phyloP scores from a whole-genome alignment of 345 rosid species.

The Melastoma malabathricum region DNA sequence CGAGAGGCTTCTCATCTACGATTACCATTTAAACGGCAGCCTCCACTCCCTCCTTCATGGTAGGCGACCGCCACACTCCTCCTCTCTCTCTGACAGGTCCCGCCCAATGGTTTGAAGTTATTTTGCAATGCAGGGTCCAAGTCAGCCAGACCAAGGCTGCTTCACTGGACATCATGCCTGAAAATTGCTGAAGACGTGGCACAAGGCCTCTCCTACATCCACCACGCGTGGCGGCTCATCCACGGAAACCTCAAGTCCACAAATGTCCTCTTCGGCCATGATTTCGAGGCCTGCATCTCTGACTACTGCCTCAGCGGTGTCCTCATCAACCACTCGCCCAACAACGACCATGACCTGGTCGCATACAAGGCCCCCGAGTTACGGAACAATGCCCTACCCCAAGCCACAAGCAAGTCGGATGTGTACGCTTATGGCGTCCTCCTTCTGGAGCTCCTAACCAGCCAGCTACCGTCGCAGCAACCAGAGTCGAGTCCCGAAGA shows the following conservation, averaged over 20 bases:
- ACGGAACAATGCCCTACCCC: constrained; percentile 15
- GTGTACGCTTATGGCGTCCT: constrained; percentile 66
- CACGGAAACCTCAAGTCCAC: constrained; percentile 85
- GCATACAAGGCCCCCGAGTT: constrained; percentile 57
- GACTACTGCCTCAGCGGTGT: constrained; percentile 69
- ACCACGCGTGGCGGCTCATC: constrained; percentile 87
- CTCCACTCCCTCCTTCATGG: constrained; percentile 79
- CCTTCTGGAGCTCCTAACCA: constrained; percentile 68
- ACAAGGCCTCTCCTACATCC: constrained; percentile 86
- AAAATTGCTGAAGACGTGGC: constrained; percentile 90
- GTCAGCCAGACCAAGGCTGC: constrained; percentile 70
- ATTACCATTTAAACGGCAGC: constrained; percentile 87
- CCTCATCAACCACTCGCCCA: constrained; percentile 22
- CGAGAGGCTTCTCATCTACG: constrained; percentile 71
- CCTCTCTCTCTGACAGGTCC: too few species aligned
- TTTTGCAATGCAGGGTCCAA: constrained; percentile 44
- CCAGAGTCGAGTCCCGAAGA: constrained; percentile 22
- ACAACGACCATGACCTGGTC: constrained; percentile 21
- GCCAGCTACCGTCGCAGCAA: constrained; percentile 55
- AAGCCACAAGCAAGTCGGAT: constrained; percentile 51
- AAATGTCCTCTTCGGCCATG: constrained; percentile 75
- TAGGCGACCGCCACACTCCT: constrained; percentile 4
- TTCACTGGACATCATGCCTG: constrained; percentile 88
- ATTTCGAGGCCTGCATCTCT: constrained; percentile 64
- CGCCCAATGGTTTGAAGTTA: neutral